Percentiles rank a stretch among this genome's conserved stretches.
These are phyloP conservation scores for Nymphaea thermarum DNA, from an alignment of 164 flowering plant genomes.

Conservation along the genomic window DNA sequence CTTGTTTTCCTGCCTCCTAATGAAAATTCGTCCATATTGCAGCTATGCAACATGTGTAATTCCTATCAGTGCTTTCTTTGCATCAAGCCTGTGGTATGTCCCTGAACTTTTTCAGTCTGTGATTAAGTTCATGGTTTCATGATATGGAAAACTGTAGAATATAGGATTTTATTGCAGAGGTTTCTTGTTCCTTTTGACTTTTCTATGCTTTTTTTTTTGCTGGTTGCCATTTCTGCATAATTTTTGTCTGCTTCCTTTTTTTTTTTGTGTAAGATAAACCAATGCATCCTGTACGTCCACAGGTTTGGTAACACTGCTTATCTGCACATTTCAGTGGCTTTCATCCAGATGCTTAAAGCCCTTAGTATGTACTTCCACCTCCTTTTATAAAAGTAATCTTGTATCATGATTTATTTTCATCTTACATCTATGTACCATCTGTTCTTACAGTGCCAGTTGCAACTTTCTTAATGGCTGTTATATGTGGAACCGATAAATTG, in stretches of 20 bases:
- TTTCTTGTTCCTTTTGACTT: slow-evolving; percentile 1
- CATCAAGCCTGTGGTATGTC: slow-evolving; percentile 92
- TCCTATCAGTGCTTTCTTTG: slow-evolving; percentile 98
- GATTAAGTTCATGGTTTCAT: neutral
- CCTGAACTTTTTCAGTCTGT: neutral
- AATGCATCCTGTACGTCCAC: slow-evolving; percentile 6
- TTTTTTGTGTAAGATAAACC: no score
- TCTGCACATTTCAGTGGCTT: slow-evolving; percentile 97
- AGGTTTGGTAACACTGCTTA: slow-evolving; percentile 99
- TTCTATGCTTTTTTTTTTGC: neutral
- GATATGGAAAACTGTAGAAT: neutral
- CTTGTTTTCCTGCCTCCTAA: neutral
- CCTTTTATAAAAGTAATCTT: neutral
- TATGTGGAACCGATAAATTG: slow-evolving; percentile 90
- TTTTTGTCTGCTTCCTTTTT: neutral
- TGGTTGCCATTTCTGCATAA: neutral
- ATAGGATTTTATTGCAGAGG: neutral
- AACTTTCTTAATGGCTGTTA: slow-evolving; percentile 86
- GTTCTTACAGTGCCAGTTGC: slow-evolving; percentile 91
- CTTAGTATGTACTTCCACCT: slow-evolving; percentile 48
- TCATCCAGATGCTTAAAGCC: slow-evolving; percentile 99
- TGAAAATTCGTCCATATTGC: slow-evolving; percentile 13
- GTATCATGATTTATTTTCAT: neutral
- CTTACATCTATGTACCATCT: neutral
- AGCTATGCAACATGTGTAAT: slow-evolving; percentile 91